Evolutionary conservation across 1,139 yeast species (phyloP).

Genomic region (Candida dubliniensis): DNA sequence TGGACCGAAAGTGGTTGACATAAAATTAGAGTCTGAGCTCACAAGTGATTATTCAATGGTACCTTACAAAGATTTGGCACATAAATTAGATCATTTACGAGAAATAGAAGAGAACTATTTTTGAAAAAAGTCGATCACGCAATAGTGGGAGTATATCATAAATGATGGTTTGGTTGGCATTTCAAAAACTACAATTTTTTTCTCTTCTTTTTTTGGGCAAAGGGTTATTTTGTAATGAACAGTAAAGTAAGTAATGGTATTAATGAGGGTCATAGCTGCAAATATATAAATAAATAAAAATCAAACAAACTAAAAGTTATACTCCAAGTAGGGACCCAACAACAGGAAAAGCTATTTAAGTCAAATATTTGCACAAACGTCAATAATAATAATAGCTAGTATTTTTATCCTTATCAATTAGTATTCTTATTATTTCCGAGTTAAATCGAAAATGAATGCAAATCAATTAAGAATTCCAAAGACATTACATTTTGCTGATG

Average conservation of each 20-base stretch:
- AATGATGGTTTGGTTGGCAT: not conserved
- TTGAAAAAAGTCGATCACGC: not conserved
- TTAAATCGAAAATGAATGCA: not conserved
- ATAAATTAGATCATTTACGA: slow-evolving; percentile 10
- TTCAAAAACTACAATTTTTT: not conserved
- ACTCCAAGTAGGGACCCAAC: not conserved
- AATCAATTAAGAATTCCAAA: slow-evolving; percentile 8
- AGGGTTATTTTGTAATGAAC: not conserved
- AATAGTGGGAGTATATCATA: no score
- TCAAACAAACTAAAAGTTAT: not conserved
- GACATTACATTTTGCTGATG: slow-evolving; percentile 9
- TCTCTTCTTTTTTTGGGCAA: not conserved
- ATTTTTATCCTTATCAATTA: not conserved
- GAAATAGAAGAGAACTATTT: slow-evolving; percentile 5
- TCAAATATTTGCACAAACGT: no score
- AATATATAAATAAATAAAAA: not conserved
- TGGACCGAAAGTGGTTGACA: slow-evolving; percentile 1
- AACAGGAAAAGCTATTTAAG: no score
- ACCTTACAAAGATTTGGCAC: slow-evolving; percentile 7
- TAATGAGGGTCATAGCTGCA: not conserved
- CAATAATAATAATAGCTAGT: not conserved
- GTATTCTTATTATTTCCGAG: no score
- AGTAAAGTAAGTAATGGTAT: not conserved
- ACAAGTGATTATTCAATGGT: slow-evolving; percentile 3
- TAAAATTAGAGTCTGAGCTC: slow-evolving; percentile 7